phyloP scores from a whole-genome alignment of 768 basidiomycete species.

The Tremella fuciformis region DNA sequence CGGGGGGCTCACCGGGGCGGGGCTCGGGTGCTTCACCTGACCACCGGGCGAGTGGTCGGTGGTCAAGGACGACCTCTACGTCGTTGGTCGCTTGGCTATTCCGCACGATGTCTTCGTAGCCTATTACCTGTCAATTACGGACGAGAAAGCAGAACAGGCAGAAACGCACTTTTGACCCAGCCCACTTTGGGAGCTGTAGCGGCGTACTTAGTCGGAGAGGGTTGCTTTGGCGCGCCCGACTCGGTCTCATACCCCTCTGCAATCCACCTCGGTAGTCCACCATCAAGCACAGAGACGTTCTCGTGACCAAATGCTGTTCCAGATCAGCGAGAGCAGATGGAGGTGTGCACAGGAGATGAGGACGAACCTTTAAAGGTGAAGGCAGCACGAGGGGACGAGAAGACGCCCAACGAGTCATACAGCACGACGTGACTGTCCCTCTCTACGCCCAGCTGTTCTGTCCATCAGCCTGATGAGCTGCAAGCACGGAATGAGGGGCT shows the following conservation, averaged over 20 bases:
- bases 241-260: constrained; percentile 57
- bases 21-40: constrained; percentile 82
- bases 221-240: constrained; percentile 24
- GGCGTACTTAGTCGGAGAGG: constrained; percentile 22
- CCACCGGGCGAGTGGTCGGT: constrained; percentile 79
- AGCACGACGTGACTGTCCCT: constrained; percentile 76
- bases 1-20: constrained; percentile 56
- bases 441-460: constrained; percentile 70
- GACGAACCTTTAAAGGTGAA: constrained; percentile 75
- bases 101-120: constrained; percentile 72
- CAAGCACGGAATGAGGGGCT: background rate
- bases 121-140: constrained; percentile 55
- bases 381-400: constrained; percentile 85
- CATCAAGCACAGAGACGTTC: constrained; percentile 82
- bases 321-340: background rate
- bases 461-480: background rate
- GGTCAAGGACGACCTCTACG: constrained; percentile 78
- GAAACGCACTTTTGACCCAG: constrained; percentile 33
- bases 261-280: constrained; percentile 83
- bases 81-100: constrained; percentile 62
- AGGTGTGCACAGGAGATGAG: background rate
- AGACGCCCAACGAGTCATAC: constrained; percentile 86
- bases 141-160: background rate
- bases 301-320: constrained; percentile 73
- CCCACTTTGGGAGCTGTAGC: constrained; percentile 18